Conservation (phyloP, 2,329 filamentous ascomycete species). For the Didymella sp. region DNA sequence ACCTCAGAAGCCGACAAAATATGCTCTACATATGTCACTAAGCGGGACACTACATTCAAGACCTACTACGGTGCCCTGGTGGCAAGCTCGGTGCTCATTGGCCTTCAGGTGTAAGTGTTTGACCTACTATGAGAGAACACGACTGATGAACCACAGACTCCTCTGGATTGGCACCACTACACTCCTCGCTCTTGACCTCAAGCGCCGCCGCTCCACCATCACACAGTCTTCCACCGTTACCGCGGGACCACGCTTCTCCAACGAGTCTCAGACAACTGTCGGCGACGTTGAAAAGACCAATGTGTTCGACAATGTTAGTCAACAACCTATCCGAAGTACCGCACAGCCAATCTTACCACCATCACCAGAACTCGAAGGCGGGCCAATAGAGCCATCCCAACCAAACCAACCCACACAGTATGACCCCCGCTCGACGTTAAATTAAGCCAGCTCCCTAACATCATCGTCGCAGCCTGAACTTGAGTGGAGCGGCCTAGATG, state of each 20-base stretch:
- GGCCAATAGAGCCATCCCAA: conserved; percentile 5
- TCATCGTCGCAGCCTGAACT: not conserved
- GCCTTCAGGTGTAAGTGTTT: conserved; percentile 37
- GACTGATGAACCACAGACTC: conserved; percentile 8
- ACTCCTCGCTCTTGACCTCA: conserved; percentile 15
- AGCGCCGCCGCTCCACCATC: conserved; percentile 12
- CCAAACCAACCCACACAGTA: conserved; percentile 4
- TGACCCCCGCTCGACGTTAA: not conserved
- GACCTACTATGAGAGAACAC: not conserved
- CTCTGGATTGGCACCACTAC: conserved; percentile 17
- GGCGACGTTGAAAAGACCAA: conserved; percentile 16
- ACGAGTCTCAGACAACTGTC: conserved; percentile 1
- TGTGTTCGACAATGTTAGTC: conserved; percentile 17
- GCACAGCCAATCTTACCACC: conserved; percentile 20
- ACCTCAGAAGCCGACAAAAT: conserved; percentile 19
- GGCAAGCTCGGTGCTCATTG: conserved; percentile 36
- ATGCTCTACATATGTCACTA: conserved; percentile 19
- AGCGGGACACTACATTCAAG: conserved; percentile 23
- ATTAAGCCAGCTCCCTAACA: not conserved
- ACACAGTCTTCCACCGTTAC: not conserved
- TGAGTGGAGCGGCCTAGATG: conserved; percentile 2
- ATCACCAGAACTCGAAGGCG: conserved; percentile 16
- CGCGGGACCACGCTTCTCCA: conserved; percentile 9
- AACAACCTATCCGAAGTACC: conserved; percentile 5
- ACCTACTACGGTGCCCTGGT: conserved; percentile 35